These are phyloP conservation scores for Eimeria necatrix DNA, from an alignment of 169 alveolate genomes.

Conservation along the genomic window DNA sequence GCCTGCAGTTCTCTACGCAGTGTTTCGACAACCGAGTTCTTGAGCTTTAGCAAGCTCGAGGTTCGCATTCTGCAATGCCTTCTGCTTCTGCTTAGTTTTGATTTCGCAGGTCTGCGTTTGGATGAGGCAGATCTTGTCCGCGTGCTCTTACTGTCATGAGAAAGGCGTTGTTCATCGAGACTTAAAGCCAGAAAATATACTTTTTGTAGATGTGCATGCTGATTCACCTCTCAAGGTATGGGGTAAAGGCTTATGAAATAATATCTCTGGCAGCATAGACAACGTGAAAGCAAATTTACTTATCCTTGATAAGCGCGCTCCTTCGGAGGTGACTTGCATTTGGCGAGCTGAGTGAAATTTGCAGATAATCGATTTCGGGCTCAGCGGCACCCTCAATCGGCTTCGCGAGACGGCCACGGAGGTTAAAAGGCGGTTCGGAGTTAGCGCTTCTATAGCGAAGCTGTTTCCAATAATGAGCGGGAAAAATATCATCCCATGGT, in stretches of 20 bases:
- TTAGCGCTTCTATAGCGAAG: constrained; percentile 43
- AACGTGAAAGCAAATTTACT: too few relatives aligned
- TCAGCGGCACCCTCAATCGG: constrained; percentile 49
- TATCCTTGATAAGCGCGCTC: not conserved
- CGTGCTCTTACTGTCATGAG: constrained; percentile 89
- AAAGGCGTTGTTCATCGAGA: constrained; percentile 91
- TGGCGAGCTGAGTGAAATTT: not conserved
- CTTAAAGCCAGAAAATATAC: constrained; percentile 92
- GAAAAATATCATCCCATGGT: constrained; percentile 68
- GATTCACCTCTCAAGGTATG: constrained; percentile 80
- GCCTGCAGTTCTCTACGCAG: too few relatives aligned
- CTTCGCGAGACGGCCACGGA: constrained; percentile 72
- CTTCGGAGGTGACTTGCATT: not conserved
- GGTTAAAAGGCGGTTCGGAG: constrained; percentile 63
- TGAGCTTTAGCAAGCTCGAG: too few relatives aligned
- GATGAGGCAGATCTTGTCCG: constrained; percentile 87
- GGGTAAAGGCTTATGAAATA: not conserved
- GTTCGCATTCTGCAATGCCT: too few relatives aligned
- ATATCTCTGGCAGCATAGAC: not conserved
- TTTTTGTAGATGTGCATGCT: constrained; percentile 82
- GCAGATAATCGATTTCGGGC: constrained; percentile 92
- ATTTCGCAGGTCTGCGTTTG: constrained; percentile 84
- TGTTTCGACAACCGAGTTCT: too few relatives aligned
- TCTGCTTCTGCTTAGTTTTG: not conserved
- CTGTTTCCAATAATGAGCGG: constrained; percentile 69